Evolutionary conservation across 257 asterid genomes (phyloP).

Genomic region (Jasminum sambac): DNA sequence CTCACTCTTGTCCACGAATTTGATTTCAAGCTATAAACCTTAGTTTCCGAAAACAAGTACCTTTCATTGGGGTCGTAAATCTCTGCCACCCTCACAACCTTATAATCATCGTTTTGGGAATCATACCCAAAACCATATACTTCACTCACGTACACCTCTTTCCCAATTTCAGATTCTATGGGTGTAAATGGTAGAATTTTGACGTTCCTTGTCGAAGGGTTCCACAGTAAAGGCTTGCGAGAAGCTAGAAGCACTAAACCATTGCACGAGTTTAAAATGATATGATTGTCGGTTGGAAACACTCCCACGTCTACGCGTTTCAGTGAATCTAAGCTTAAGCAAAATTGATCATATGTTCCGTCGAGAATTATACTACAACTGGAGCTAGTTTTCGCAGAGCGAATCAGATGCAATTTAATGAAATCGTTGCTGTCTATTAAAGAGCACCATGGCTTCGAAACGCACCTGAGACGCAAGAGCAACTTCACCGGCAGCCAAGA

Average conservation of each 20-base stretch:
- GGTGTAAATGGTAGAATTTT: background rate
- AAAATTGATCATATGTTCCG: background rate
- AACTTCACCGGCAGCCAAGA: too few species aligned
- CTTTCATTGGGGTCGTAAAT: background rate
- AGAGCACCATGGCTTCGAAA: constrained; percentile 14
- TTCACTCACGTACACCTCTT: background rate
- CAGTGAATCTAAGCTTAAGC: constrained; percentile 1
- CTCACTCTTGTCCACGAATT: too few species aligned
- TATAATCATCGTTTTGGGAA: background rate
- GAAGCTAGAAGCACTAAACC: background rate
- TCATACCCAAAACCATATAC: background rate
- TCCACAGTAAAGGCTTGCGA: background rate
- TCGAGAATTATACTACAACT: background rate
- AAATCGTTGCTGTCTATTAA: constrained; percentile 3
- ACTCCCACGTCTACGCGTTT: background rate
- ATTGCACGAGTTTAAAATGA: constrained; percentile 6
- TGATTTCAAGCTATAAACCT: background rate
- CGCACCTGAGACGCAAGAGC: constrained; percentile 10
- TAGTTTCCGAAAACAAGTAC: background rate
- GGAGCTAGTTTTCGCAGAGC: background rate
- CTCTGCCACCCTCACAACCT: background rate
- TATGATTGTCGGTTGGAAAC: background rate
- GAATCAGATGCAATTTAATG: constrained; percentile 4
- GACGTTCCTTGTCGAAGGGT: background rate
- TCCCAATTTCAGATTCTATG: background rate